Conservation (phyloP, 1,139 yeast genomes). For the Yarrowia galli region DNA sequence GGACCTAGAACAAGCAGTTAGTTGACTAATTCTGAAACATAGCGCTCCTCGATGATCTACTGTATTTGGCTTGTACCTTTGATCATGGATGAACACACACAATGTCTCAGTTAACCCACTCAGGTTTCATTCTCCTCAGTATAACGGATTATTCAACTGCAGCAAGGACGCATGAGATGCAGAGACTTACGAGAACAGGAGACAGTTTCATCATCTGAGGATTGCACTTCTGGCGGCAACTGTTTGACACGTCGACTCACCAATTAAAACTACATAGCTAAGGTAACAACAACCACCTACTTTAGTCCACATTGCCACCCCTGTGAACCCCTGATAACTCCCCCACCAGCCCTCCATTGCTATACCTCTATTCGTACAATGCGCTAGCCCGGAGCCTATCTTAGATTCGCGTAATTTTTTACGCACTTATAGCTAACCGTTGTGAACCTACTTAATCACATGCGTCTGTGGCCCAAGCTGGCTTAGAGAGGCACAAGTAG, state of each 20-base stretch:
- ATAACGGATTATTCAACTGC: conserved; percentile 11
- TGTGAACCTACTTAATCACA: conserved; percentile 16
- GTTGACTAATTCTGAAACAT: no score
- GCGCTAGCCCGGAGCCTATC: conserved; percentile 6
- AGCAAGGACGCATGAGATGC: neutral
- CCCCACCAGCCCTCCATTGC: neutral
- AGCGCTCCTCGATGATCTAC: no score
- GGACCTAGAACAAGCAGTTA: no score
- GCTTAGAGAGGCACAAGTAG: conserved; percentile 3
- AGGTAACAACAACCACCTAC: no score
- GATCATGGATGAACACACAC: no score
- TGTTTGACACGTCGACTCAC: no score
- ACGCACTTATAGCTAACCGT: neutral
- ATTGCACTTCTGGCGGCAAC: no score
- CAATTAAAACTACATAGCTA: no score
- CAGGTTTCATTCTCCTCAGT: no score
- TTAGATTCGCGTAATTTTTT: conserved; percentile 4
- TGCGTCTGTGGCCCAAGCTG: conserved; percentile 32
- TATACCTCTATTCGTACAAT: neutral
- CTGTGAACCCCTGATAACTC: neutral
- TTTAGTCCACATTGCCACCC: neutral
- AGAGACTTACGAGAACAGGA: neutral
- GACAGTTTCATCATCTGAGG: neutral
- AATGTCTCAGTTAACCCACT: no score
- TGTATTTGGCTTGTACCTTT: no score